These are phyloP conservation scores for Heimioporus retisporus DNA, from an alignment of 1,284 basidiomycete genomes.

Conservation along the genomic window DNA sequence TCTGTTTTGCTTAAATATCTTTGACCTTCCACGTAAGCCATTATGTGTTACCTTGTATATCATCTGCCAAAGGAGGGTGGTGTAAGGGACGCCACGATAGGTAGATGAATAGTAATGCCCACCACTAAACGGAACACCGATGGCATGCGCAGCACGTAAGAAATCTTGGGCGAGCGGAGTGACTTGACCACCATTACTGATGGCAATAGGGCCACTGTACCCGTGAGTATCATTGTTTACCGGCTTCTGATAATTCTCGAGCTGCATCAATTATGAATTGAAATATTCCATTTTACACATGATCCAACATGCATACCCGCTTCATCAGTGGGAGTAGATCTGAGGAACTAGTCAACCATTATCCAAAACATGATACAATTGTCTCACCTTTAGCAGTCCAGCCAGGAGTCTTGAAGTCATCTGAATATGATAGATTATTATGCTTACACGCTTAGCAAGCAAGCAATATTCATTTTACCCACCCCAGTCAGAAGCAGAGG, in stretches of 20 bases:
- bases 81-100: not conserved
- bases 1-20: slow-evolving; percentile 46
- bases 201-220: slow-evolving; percentile 77
- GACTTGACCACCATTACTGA: slow-evolving; percentile 73
- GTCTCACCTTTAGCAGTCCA: slow-evolving; percentile 69
- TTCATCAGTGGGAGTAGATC: slow-evolving; percentile 81
- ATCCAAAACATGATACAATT: slow-evolving; percentile 10
- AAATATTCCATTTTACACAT: not conserved
- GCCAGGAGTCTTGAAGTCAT: slow-evolving; percentile 79
- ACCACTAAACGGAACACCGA: slow-evolving; percentile 77
- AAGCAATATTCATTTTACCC: slow-evolving; percentile 25
- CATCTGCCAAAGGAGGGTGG: slow-evolving; percentile 53
- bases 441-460: not conserved
- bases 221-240: slow-evolving; percentile 67
- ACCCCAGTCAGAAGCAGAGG: slow-evolving; percentile 80
- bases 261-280: slow-evolving; percentile 37
- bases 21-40: not conserved
- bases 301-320: slow-evolving; percentile 49
- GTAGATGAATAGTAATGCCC: slow-evolving; percentile 28
- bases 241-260: slow-evolving; percentile 84
- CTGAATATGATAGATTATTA: slow-evolving; percentile 43
- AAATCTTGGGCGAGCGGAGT: slow-evolving; percentile 76
- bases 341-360: slow-evolving; percentile 32
- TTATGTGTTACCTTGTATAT: slow-evolving; percentile 61
- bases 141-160: slow-evolving; percentile 68